These are phyloP conservation scores for Emmonsiellopsis sp. DNA, from an alignment of 2,329 filamentous ascomycete species.

Conservation along the genomic window DNA sequence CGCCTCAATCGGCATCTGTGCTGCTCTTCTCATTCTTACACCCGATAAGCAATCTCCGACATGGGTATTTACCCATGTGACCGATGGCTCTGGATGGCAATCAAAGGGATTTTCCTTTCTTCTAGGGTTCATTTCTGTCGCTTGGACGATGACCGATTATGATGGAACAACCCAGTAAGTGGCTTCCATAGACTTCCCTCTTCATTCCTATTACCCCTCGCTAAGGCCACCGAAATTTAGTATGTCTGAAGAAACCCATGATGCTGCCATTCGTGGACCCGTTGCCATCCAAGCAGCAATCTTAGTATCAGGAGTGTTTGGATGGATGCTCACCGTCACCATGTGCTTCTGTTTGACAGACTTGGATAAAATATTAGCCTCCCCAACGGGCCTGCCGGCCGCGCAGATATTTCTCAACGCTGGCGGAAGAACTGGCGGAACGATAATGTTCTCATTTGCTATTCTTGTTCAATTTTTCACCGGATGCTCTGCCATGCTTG, in stretches of 20 bases:
- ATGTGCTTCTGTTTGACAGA: constrained; percentile 55
- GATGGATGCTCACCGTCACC: constrained; percentile 54
- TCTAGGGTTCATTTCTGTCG: constrained; percentile 40
- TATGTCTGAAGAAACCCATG: constrained; percentile 59
- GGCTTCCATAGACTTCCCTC: constrained; percentile 8
- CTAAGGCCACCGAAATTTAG: constrained; percentile 21
- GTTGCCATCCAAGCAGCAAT: constrained; percentile 51
- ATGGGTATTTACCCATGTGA: constrained; percentile 54
- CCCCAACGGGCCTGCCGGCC: constrained; percentile 51
- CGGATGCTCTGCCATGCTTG: constrained; percentile 54
- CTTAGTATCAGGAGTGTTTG: constrained; percentile 49
- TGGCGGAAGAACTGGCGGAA: constrained; percentile 47
- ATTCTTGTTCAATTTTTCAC: constrained; percentile 58
- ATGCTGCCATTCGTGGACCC: constrained; percentile 52
- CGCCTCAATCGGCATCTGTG: constrained; percentile 51
- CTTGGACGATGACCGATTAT: constrained; percentile 58
- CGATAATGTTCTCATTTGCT: constrained; percentile 52
- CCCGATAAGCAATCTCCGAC: constrained; percentile 48
- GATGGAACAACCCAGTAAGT: constrained; percentile 55
- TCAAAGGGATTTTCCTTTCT: constrained; percentile 54
- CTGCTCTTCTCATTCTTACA: constrained; percentile 49
- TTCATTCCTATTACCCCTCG: constrained; percentile 5
- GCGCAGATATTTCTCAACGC: constrained; percentile 53
- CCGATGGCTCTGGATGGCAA: constrained; percentile 54
- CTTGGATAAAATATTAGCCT: constrained; percentile 45